A percentile compares a stretch with the other conserved stretches of the same genome.
phyloP scores from a whole-genome alignment of 164 flowering plant species.

The Hamamelis virginiana region DNA sequence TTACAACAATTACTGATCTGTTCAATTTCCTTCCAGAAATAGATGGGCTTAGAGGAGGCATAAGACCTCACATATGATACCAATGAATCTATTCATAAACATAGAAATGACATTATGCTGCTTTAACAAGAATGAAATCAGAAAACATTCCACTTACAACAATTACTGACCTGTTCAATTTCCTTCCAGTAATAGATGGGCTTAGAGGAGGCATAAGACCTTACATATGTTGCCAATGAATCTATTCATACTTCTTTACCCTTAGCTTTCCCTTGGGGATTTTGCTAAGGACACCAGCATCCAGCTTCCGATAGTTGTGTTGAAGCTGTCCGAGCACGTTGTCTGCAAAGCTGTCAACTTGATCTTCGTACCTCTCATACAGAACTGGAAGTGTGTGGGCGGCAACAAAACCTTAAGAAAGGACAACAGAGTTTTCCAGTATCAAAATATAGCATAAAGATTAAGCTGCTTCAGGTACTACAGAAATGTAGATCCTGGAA shows the following conservation, averaged over 20 bases:
- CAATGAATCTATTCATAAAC: constrained; percentile 35
- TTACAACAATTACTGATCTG: too few relatives aligned
- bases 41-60: too few relatives aligned
- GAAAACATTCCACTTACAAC: too few relatives aligned
- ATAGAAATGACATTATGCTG: too few relatives aligned
- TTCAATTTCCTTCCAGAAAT: too few relatives aligned
- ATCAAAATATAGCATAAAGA: neutral
- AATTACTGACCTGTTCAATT: too few relatives aligned
- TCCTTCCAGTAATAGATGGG: too few relatives aligned
- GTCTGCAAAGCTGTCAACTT: constrained; percentile 62
- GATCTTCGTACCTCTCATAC: constrained; percentile 82
- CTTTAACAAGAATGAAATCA: too few relatives aligned
- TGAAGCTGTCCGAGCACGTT: constrained; percentile 50
- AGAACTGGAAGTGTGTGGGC: constrained; percentile 90
- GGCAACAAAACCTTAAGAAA: neutral
- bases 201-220: too few relatives aligned
- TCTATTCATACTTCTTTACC: constrained; percentile 60
- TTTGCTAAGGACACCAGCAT: constrained; percentile 59
- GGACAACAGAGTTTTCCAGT: constrained; percentile 47
- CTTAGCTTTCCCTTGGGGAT: constrained; percentile 56
- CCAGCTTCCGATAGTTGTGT: constrained; percentile 59
- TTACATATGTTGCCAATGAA: neutral
- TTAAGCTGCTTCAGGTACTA: neutral
- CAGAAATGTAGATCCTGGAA: neutral
- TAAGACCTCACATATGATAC: too few relatives aligned